Percentiles rank a stretch among this genome's conserved stretches.
These are phyloP conservation scores for Hermanozyma aechmeae DNA, from an alignment of 805 yeast genomes.

Conservation along the genomic window DNA sequence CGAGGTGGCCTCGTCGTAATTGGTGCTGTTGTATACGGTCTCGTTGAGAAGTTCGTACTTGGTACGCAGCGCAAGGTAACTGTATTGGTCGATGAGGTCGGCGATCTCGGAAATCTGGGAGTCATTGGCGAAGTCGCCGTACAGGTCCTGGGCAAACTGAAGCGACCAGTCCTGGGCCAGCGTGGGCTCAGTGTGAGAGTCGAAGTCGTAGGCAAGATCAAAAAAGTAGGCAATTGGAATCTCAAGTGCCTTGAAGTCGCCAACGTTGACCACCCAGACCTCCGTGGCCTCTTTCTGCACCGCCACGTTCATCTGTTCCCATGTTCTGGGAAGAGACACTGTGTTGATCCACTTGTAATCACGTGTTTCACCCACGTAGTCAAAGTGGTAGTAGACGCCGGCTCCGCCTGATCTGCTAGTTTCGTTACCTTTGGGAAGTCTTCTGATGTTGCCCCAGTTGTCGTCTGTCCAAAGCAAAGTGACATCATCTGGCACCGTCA, in stretches of 20 bases:
- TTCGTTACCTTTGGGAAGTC: constrained; percentile 14
- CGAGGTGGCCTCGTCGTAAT: constrained; percentile 9
- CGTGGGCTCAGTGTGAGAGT: constrained; percentile 6
- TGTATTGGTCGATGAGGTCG: constrained; percentile 8
- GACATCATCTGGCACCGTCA: constrained; percentile 12
- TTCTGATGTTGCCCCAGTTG: constrained; percentile 18
- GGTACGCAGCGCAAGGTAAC: constrained; percentile 6
- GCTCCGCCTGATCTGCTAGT: constrained; percentile 15
- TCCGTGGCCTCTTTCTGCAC: constrained; percentile 10
- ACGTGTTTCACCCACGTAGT: constrained; percentile 19
- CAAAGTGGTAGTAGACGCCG: constrained; percentile 18
- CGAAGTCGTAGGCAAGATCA: constrained; percentile 10
- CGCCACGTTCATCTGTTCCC: constrained; percentile 17
- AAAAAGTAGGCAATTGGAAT: constrained; percentile 13
- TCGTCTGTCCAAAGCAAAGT: constrained; percentile 19
- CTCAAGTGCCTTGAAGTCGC: constrained; percentile 17
- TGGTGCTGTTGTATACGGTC: constrained; percentile 4
- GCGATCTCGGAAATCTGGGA: constrained; percentile 10
- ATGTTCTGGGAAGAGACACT: constrained; percentile 11
- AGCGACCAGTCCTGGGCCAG: constrained; percentile 5
- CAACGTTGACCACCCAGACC: constrained; percentile 17
- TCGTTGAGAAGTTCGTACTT: constrained; percentile 8
- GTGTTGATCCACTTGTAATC: constrained; percentile 19
- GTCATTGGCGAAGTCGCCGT: constrained; percentile 4
- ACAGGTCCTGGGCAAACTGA: constrained; percentile 7